Evolutionary conservation across 345 rosid genomes (phyloP), one percentile per base, ranked within the genome.

Genomic region (Clarkia xantiana): DNA sequence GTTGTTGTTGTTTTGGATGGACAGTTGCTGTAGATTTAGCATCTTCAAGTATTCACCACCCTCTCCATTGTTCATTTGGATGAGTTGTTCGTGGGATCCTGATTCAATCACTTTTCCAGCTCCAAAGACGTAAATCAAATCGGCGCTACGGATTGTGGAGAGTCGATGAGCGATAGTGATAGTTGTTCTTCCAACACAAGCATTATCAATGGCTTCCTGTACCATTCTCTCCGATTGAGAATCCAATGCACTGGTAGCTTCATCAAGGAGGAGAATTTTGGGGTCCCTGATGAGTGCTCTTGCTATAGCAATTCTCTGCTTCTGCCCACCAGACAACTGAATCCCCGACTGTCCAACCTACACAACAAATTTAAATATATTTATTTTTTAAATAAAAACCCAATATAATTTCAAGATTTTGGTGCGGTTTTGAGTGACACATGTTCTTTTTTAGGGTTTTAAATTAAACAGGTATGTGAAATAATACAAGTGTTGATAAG

Each of bases 241-340:
- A 57, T 81, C 89, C 43, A 78, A 54, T 23, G 84, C 89, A 67
- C 89, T 78, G 1, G 89, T 78, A 57, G 89, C 84, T 55, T 81
- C 89, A 53, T 78, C 84, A 1, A 81, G 80, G 40, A 81, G 63
- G 62, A 81, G 53, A 55, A 81, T 81, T 53, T 71, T 81, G 1
- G 84, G 89, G 46, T 78, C 63, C 51, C 89, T 70, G 45, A 78
- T 76, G 12, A 76, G 55, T 43, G 89, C 84, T 52, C 84, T 67
- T 9, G 89, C 82, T 42, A 81, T 78, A 49, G 89, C 84, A 14
- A 81, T 74, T 60, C 89, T 49, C 71, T 78, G 84, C 73, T 81
- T 81, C 52, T 81, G 89, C 48, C 84, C 82, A 19, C 89, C 84
- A n/a, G 84, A 81, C 58, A 81, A 44, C 42, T 81, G 82, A 62